Evolutionary conservation across 805 yeast species (phyloP).

Genomic region (Lipomyces yamadae): DNA sequence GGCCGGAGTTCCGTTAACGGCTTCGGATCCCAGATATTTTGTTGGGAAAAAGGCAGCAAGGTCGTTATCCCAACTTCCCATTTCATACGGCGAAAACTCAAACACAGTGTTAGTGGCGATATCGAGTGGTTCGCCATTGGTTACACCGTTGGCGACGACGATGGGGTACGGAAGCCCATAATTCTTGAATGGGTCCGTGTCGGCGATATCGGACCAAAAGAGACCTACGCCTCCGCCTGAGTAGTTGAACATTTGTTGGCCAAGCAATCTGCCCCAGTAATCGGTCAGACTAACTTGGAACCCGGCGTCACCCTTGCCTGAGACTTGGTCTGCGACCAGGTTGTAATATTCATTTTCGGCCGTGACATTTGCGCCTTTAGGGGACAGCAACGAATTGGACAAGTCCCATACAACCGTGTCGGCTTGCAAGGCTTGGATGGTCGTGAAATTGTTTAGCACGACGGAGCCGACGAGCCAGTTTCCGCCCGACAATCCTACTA

Average conservation of each 20-base stretch:
- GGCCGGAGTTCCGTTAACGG: conserved; percentile 61
- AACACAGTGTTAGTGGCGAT: conserved; percentile 67
- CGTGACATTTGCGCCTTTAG: conserved; percentile 45
- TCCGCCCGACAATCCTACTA: conserved; percentile 74
- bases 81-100: conserved; percentile 61
- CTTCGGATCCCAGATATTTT: conserved; percentile 72
- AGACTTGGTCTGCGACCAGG: conserved; percentile 51
- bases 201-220: conserved; percentile 61
- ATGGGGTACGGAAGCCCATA: conserved; percentile 76
- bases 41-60: conserved; percentile 68
- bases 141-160: conserved; percentile 55
- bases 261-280: conserved; percentile 77
- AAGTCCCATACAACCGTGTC: conserved; percentile 44
- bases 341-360: conserved; percentile 59
- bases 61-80: conserved; percentile 89
- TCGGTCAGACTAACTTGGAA: conserved; percentile 72
- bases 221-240: conserved; percentile 67
- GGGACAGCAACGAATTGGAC: conserved; percentile 38
- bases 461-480: conserved; percentile 67
- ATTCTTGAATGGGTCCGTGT: conserved; percentile 61
- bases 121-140: conserved; percentile 54
- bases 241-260: conserved; percentile 70
- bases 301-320: conserved; percentile 63
- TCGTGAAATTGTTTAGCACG: conserved; percentile 49
- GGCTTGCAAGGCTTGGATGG: conserved; percentile 42